Base-by-base conservation (phyloP, 2,329 filamentous ascomycete genomes). In the Ophiosphaerella herpotricha region DNA sequence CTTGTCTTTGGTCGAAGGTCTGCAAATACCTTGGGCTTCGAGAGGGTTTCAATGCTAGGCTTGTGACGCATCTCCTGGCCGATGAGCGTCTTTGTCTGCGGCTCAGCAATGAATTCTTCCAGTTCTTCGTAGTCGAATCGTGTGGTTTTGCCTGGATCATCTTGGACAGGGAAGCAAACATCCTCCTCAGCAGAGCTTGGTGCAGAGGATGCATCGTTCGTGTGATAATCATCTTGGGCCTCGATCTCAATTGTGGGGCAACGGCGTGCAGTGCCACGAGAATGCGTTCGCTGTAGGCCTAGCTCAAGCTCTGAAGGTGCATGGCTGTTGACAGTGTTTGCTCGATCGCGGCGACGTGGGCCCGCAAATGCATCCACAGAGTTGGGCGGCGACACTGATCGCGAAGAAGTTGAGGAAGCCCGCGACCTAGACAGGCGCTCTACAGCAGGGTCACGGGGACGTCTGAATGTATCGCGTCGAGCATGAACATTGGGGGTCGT, bases 291-390 rank as follows among this genome's bases (percentile, higher is more conserved):
- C 56, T 89, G 85, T 24, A 92, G 77, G 21, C 83, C 80, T 18
- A 83, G 77, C 21, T 85, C 79, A 12, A 82, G 63, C 31, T 83
- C 79, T 2, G 82, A 82, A 31, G 64, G 63, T 0, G 67, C 54
- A 29, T 80, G 61, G 70, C 84, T 87, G 52, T 86, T 90, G 54
- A 84, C 70, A 3, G 86, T 88, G 42, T 84, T 82, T 40, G 85
- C 81, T 37, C 92, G 88, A 68, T 93, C 90, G 51, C 92, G 87
- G 51, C 91, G 89, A 43, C 91, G 88, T 47, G 90, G 90, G 66
- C 94, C 90, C 14, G 94, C 94, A 74, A 99, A 99, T 4, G 94
- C 94, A 73, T 97, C 96, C 43, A 99, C 91, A 0, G 94, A 99
- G 73, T 97, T 99, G 7, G 94, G 94, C 9, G 93, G 93, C 5